A percentile compares a stretch with the other conserved stretches of the same genome.
phyloP scores from a whole-genome alignment of 345 rosid genomes.

The Mallotus nudiflorus region DNA sequence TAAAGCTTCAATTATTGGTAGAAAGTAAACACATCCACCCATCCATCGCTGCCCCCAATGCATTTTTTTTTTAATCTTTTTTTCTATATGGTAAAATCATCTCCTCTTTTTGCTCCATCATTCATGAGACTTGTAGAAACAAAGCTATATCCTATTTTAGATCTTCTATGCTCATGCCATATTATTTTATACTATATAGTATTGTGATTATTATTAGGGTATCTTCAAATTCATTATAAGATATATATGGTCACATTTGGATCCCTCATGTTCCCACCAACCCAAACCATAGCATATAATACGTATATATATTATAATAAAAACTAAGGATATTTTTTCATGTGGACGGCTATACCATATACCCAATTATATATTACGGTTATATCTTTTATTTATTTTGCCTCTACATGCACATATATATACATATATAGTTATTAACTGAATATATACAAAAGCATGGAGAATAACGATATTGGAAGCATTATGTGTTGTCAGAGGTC shows the following conservation, averaged over 20 bases:
- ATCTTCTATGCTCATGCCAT: no score
- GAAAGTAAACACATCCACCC: constrained; percentile 9
- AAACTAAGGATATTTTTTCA: background rate
- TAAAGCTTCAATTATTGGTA: constrained; percentile 50
- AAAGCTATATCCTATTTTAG: no score
- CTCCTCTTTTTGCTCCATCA: constrained; percentile 1
- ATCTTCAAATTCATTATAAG: background rate
- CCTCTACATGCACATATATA: no score
- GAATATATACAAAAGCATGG: background rate
- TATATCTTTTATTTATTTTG: constrained; percentile 8
- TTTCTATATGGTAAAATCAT: background rate
- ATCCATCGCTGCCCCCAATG: constrained; percentile 11
- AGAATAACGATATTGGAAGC: constrained; percentile 5
- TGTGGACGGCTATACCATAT: constrained; percentile 19
- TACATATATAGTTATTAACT: no score
- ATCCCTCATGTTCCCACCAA: constrained; percentile 32
- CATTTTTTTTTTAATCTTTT: background rate
- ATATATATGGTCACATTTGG: background rate
- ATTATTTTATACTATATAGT: background rate
- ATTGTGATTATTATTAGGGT: background rate
- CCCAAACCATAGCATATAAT: constrained; percentile 16
- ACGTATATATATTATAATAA: no score
- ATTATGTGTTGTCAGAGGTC: constrained; percentile 19
- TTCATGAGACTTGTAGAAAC: no score
- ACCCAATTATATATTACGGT: constrained; percentile 2